phyloP scores from a whole-genome alignment of 345 rosid species.

The Turritis glabra region DNA sequence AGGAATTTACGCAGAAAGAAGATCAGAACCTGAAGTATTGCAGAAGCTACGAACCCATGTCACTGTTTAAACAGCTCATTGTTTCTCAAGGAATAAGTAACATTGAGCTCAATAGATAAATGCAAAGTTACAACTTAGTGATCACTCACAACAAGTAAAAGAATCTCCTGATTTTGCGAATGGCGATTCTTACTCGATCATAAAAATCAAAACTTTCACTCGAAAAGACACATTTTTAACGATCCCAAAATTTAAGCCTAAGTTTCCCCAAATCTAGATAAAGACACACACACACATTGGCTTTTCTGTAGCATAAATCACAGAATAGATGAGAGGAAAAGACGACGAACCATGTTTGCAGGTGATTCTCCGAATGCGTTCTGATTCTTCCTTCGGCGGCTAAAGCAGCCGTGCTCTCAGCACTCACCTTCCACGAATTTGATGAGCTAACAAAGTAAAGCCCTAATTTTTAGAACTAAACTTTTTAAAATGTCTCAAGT shows the following conservation, averaged over 20 bases:
- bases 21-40: not conserved
- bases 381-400: conserved; percentile 22
- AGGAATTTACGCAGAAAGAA: not conserved
- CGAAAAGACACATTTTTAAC: not conserved
- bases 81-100: not conserved
- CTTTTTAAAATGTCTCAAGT: not conserved
- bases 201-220: not conserved
- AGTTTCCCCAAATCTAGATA: not conserved
- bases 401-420: not conserved
- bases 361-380: conserved; percentile 18
- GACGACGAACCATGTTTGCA: conserved; percentile 30
- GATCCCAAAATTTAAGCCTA: not conserved
- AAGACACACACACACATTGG: not conserved
- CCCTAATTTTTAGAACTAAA: conserved; percentile 13
- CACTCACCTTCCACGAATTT: not conserved
- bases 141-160: not conserved
- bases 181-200: not conserved
- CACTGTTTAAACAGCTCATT: not conserved
- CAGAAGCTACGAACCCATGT: not conserved
- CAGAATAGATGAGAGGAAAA: not conserved
- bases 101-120: not conserved
- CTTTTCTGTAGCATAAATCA: not conserved
- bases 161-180: not conserved
- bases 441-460: not conserved
- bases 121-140: not conserved